Conservation (phyloP, 2,329 filamentous ascomycete species). For the Byssothecium circinans region DNA sequence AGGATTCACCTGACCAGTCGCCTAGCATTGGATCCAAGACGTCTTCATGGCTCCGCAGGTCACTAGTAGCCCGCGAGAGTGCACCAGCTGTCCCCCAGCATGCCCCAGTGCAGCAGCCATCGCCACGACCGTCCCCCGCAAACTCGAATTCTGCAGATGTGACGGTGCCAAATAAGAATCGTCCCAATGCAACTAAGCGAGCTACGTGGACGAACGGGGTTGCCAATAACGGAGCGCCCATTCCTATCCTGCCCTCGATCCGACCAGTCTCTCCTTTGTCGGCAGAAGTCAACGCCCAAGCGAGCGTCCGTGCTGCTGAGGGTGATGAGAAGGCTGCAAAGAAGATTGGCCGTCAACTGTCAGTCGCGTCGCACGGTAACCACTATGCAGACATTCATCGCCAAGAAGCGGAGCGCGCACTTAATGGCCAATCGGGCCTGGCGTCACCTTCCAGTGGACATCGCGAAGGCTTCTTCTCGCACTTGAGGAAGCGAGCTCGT, state of each 20-base stretch:
- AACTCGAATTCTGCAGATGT: conserved; percentile 50
- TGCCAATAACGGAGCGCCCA: conserved; percentile 76
- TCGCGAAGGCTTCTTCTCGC: conserved; percentile 97
- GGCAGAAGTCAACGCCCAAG: conserved; percentile 87
- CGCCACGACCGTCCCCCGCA: conserved; percentile 47
- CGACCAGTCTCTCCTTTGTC: conserved; percentile 95
- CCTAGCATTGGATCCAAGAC: conserved; percentile 74
- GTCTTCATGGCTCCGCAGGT: conserved; percentile 92
- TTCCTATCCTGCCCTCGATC: conserved; percentile 94
- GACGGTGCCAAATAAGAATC: conserved; percentile 52
- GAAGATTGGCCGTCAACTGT: conserved; percentile 94
- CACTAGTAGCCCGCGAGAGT: conserved; percentile 77
- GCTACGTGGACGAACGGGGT: conserved; percentile 89
- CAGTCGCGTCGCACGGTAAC: conserved; percentile 87
- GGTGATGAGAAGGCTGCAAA: conserved; percentile 70
- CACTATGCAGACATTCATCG: conserved; percentile 89
- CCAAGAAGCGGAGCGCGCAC: conserved; percentile 85
- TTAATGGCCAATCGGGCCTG: conserved; percentile 78
- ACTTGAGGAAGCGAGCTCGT: conserved; percentile 88
- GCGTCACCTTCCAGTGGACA: conserved; percentile 76
- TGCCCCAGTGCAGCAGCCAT: conserved; percentile 44
- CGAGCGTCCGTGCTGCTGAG: conserved; percentile 63
- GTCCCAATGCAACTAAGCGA: conserved; percentile 71
- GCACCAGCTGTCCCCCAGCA: conserved; percentile 61
- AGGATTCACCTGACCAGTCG: conserved; percentile 57